phyloP scores from a whole-genome alignment of 495 filamentous ascomycete genomes.

The Neohortaea acidophila region DNA sequence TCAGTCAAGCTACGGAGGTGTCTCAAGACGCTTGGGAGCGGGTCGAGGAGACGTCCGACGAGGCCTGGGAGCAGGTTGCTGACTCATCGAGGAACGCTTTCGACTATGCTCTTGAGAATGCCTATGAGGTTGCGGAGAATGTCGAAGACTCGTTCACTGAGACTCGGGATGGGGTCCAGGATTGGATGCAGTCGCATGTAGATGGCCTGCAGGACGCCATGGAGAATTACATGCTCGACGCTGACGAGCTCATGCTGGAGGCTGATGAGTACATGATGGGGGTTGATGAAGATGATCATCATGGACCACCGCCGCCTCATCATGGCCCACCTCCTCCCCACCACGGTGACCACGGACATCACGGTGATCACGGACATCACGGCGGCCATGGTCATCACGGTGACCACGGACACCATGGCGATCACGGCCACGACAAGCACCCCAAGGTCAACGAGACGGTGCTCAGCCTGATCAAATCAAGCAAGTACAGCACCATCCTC shows the following conservation, averaged over 20 bases:
- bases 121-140: slow-evolving; percentile 27
- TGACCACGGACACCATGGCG: slow-evolving; percentile 18
- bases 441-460: slow-evolving; percentile 48
- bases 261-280: no score
- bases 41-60: neutral
- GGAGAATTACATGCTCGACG: slow-evolving; percentile 13
- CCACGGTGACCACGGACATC: slow-evolving; percentile 14
- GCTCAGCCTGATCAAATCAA: slow-evolving; percentile 58
- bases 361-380: slow-evolving; percentile 16
- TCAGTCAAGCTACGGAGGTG: slow-evolving; percentile 4
- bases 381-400: slow-evolving; percentile 19
- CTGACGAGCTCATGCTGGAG: slow-evolving; percentile 21
- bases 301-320: slow-evolving; percentile 18
- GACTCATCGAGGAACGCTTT: slow-evolving; percentile 17
- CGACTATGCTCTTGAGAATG: slow-evolving; percentile 33
- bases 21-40: neutral
- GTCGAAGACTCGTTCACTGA: slow-evolving; percentile 23
- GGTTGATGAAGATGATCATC: no score
- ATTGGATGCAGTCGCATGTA: slow-evolving; percentile 26
- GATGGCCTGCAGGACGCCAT: slow-evolving; percentile 34
- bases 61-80: slow-evolving; percentile 6
- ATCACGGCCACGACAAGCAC: slow-evolving; percentile 24
- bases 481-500: slow-evolving; percentile 61
- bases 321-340: slow-evolving; percentile 15
- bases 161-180: no score